Conservation (phyloP, 768 basidiomycete genomes). For the Mycena rosella region DNA sequence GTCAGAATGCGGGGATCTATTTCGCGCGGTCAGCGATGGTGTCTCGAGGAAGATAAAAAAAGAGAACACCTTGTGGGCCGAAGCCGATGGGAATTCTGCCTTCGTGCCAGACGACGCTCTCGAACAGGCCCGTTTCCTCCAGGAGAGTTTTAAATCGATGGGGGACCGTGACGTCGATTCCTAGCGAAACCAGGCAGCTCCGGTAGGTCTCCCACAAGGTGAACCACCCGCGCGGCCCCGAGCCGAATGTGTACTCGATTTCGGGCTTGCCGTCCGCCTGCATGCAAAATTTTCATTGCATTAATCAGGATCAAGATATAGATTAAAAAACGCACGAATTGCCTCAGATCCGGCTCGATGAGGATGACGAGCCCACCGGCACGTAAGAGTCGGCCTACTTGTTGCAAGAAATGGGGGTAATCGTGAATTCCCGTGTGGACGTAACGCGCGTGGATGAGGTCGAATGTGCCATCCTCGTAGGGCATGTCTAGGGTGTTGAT, state of each 20-base stretch:
- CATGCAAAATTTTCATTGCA: not conserved
- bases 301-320: not conserved
- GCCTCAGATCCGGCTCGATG: slow-evolving; percentile 71
- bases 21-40: not conserved
- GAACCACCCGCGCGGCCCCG: slow-evolving; percentile 69
- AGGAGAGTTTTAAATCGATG: slow-evolving; percentile 65
- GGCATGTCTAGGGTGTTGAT: slow-evolving; percentile 71
- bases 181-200: slow-evolving; percentile 62
- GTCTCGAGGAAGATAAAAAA: not conserved
- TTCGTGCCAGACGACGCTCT: slow-evolving; percentile 65
- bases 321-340: slow-evolving; percentile 46
- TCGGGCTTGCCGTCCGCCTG: slow-evolving; percentile 55
- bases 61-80: slow-evolving; percentile 68
- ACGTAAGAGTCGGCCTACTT: slow-evolving; percentile 75
- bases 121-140: slow-evolving; percentile 62
- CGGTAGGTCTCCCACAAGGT: slow-evolving; percentile 75
- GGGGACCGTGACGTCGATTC: slow-evolving; percentile 71
- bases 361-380: slow-evolving; percentile 79
- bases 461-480: slow-evolving; percentile 73
- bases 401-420: slow-evolving; percentile 70
- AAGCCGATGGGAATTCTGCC: slow-evolving; percentile 78
- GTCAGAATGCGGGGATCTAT: slow-evolving; percentile 71
- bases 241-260: slow-evolving; percentile 47
- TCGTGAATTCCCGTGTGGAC: slow-evolving; percentile 76
- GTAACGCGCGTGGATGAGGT: slow-evolving; percentile 78